Evolutionary conservation across 2,329 filamentous ascomycete species (phyloP), one percentile per base, ranked within the genome.

Genomic region (Cadophora sp.): DNA sequence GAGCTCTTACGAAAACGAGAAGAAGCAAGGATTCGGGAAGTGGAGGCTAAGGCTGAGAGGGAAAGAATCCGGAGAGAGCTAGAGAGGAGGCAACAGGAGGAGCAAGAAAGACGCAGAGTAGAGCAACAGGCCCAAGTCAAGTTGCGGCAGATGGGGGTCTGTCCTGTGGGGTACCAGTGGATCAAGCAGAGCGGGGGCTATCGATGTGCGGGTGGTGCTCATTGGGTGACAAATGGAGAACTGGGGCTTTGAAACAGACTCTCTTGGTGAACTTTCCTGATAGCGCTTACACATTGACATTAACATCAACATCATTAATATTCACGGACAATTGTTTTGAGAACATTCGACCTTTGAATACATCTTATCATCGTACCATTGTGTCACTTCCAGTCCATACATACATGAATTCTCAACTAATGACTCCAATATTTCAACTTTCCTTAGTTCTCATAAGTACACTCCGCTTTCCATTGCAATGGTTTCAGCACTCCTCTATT

Each of bases 141-240:
- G 72, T 75, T 93, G 71, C 78, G 75, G 71, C 34, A 71, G 1
- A 81, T 87, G 80, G 90, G 90, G 0, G 61, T 77, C 0, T 94
- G 91, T 76, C 43, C 43, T 4, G 19, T 11, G 4, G 43, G 43
- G 4, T 46, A 4, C 19, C 16, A 22, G 8, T 46, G 43, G 43
- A 22, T 46, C 19, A 46, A 46, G 43, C 43, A 46, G 19, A 80
- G 82, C 0, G 46, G 65, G 22, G 91, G 90, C 0, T 93, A 59
- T 73, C 64, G 67, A 0, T 92, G 91, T 79, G 83, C 83, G 0
- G 90, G 85, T 0, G 90, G 90, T 0, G 75, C 74, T 1, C 90
- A 92, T 78, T 91, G 74, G 67, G 78, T 89, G 22, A 74, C 73
- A 2, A 79, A 87, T 58, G 22, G 14, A 2, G 48, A 68, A 43